Base-by-base conservation (phyloP, 208 protist genomes). In the Crithidia sp. region DNA sequence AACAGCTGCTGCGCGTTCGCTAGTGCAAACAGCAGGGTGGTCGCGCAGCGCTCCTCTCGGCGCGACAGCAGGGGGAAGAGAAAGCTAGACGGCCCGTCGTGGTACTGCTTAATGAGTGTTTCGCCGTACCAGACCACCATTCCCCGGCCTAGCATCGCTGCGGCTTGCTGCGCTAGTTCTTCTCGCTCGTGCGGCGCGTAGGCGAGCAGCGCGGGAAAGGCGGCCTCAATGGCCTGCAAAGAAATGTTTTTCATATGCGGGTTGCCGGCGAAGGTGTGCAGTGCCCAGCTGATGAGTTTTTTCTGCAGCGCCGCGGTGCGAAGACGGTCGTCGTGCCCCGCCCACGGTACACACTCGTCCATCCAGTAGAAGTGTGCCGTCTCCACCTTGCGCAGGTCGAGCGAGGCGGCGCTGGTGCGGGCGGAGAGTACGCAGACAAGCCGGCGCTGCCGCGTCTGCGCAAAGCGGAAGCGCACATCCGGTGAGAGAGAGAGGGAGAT, bases 311-410 rank as follows among this genome's bases (percentile, higher is more conserved):
- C 39, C 0, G n/a, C 8, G 36, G 13, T 19, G 14, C 16, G 14
- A 7, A 36, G 19, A 3, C 17, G 3, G 2, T 47, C 50, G 16
- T 2, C 61, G 28, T 55, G 47, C 28, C 10, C 4, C 0, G 59
- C 7, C 12, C 39, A 0, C 2, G 74, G 62, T 55, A 61, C 28
- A 67, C 61, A 74, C 54, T 79, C 67, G 36, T 79, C 67, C 67
- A 74, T 57, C 66, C 74, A 79, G 54, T 69, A 66, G 17, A 74
- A 79, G 41, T 67, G 52, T 10, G 50, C 53, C 14, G 19, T 54
- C 16, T 65, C 61, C 40, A 70, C 74, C 6, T 14, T 7, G 39
- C 41, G 44, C 8, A 69, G 14, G 28, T 17, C 50, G 4, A 64
- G 39, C 16, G 59, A 10, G 9, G 55, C 9, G 3, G 44, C 13